Percentiles rank a stretch among this genome's conserved stretches.
phyloP scores from a whole-genome alignment of 164 flowering plant species.

The Dillenia turbinata region DNA sequence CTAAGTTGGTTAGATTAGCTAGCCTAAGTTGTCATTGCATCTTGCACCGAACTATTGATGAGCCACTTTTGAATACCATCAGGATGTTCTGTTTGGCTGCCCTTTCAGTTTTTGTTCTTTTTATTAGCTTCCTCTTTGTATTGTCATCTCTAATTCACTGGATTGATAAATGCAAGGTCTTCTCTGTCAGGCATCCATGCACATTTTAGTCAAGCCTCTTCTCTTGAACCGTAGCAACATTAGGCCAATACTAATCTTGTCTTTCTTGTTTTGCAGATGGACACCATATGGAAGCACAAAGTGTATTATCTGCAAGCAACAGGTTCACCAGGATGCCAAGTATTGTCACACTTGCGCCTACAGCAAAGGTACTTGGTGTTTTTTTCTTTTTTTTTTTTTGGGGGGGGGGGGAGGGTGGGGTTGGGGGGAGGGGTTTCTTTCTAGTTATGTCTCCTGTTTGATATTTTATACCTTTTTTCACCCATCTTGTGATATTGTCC shows the following conservation, averaged over 20 bases:
- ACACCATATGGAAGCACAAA: slow-evolving; percentile 86
- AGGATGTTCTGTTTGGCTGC: too few relatives aligned
- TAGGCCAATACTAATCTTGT: too few relatives aligned
- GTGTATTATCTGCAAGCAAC: slow-evolving; percentile 98
- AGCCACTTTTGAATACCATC: too few relatives aligned
- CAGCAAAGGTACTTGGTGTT: slow-evolving; percentile 59
- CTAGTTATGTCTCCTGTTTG: neutral
- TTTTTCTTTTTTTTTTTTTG: neutral
- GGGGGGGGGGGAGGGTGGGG: neutral
- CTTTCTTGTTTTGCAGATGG: slow-evolving; percentile 53
- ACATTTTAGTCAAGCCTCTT: neutral
- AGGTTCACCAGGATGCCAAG: slow-evolving; percentile 88
- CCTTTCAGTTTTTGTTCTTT: too few relatives aligned
- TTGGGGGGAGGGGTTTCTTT: neutral
- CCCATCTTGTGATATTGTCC: slow-evolving; percentile 5
- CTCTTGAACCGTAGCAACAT: too few relatives aligned
- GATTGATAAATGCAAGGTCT: neutral
- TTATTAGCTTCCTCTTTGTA: too few relatives aligned
- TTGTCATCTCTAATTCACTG: too few relatives aligned
- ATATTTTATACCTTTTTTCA: neutral
- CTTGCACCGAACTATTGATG: too few relatives aligned
- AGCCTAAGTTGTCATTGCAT: too few relatives aligned
- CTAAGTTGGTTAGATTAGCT: too few relatives aligned
- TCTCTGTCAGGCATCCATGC: neutral
- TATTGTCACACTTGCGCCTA: slow-evolving; percentile 99